Percentiles rank a stretch among this genome's conserved stretches.
Conservation (phyloP, 2,329 filamentous ascomycete species). For the Tolypocladium album region DNA sequence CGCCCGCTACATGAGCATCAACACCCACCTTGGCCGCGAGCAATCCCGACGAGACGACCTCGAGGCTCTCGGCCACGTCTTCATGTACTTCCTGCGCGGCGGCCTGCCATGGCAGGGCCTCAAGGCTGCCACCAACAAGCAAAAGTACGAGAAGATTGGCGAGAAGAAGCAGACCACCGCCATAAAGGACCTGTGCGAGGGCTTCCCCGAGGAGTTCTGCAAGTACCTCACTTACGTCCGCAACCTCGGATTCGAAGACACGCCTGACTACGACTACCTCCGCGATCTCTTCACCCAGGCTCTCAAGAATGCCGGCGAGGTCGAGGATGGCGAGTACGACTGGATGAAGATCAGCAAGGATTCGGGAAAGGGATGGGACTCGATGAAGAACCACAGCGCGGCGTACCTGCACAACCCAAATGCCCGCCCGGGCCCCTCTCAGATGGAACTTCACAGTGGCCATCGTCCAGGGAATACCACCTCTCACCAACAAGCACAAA, state of each 20-base stretch:
- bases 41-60: slow-evolving; percentile 94
- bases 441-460: slow-evolving; percentile 72
- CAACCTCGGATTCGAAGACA: slow-evolving; percentile 96
- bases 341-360: slow-evolving; percentile 95
- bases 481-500: slow-evolving; percentile 50
- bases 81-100: slow-evolving; percentile 65
- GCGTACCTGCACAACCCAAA: slow-evolving; percentile 64
- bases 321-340: slow-evolving; percentile 97
- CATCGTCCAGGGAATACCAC: slow-evolving; percentile 55
- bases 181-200: slow-evolving; percentile 94
- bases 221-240: slow-evolving; percentile 96
- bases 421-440: slow-evolving; percentile 67
- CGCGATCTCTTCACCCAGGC: slow-evolving; percentile 94
- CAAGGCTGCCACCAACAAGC: slow-evolving; percentile 71
- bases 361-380: slow-evolving; percentile 80
- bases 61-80: slow-evolving; percentile 71
- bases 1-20: slow-evolving; percentile 98
- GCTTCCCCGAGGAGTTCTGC: slow-evolving; percentile 94
- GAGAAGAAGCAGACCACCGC: slow-evolving; percentile 99
- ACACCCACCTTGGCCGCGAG: slow-evolving; percentile 92
- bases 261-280: slow-evolving; percentile 95
- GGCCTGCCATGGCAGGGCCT: slow-evolving; percentile 63
- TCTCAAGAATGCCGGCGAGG: slow-evolving; percentile 84
- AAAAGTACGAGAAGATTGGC: slow-evolving; percentile 99
- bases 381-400: slow-evolving; percentile 52